Evolutionary conservation across 257 asterid genomes (phyloP).

Genomic region (Solanum pimpinellifolium): DNA sequence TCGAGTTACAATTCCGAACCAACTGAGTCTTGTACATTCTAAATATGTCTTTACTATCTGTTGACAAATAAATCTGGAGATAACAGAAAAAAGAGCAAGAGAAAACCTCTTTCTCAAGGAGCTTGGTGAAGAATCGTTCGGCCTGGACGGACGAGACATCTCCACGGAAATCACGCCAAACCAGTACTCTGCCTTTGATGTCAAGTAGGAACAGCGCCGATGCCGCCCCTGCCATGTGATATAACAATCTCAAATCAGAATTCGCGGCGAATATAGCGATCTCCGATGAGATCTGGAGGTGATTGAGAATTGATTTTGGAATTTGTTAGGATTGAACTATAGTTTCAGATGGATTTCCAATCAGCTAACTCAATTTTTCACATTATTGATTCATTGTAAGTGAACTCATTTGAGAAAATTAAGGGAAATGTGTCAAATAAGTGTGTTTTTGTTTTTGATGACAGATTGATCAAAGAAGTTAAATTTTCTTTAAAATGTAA

Average conservation of each 20-base stretch:
- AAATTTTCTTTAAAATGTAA: too few relatives aligned
- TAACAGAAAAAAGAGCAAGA: neutral
- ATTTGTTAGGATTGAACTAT: neutral
- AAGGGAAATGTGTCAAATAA: too few relatives aligned
- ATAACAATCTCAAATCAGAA: neutral
- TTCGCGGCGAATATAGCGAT: neutral
- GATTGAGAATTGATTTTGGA: neutral
- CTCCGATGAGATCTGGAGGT: neutral
- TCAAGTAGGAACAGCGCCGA: slow-evolving; percentile 99
- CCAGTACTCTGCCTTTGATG: slow-evolving; percentile 86
- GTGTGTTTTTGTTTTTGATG: too few relatives aligned
- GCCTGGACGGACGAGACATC: slow-evolving; percentile 87
- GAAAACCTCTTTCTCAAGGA: slow-evolving; percentile 77
- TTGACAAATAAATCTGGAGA: neutral
- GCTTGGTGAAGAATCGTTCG: slow-evolving; percentile 81
- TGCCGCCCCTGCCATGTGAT: slow-evolving; percentile 88
- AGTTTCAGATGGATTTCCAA: neutral
- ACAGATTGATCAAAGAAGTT: too few relatives aligned
- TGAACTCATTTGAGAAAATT: too few relatives aligned
- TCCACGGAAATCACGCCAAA: slow-evolving; percentile 98
- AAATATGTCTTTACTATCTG: neutral
- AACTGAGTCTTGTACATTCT: neutral
- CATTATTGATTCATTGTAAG: neutral
- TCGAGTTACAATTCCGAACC: neutral
- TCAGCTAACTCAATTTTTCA: neutral